Evolutionary conservation across 2,329 filamentous ascomycete genomes (phyloP).

Genomic region (Diaporthe sp.): DNA sequence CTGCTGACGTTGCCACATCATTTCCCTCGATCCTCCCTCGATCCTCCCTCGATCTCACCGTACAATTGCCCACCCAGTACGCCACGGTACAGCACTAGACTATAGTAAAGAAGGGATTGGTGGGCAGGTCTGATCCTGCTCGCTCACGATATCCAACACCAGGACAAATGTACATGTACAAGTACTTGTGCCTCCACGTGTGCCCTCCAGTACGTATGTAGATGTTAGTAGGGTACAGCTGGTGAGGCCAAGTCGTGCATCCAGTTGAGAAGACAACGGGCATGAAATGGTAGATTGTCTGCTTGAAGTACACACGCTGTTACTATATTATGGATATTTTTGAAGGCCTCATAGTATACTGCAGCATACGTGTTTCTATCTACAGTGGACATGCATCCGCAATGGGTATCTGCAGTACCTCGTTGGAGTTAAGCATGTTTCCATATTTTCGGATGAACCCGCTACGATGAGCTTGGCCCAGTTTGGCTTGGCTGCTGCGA

Average conservation of each 20-base stretch:
- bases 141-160: background rate
- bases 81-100: constrained; percentile 9
- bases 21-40: constrained; percentile 4
- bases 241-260: background rate
- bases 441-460: constrained; percentile 30
- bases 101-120: background rate
- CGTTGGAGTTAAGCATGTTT: constrained; percentile 8
- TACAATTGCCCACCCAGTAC: background rate
- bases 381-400: too few species aligned
- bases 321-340: background rate
- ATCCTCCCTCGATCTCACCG: background rate
- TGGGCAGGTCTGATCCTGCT: background rate
- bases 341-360: background rate
- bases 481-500: constrained; percentile 18
- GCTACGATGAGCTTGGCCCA: constrained; percentile 11
- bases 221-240: background rate
- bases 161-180: background rate
- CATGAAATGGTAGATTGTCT: too few species aligned
- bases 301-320: too few species aligned
- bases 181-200: background rate
- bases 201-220: background rate
- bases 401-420: background rate
- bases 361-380: too few species aligned
- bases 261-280: too few species aligned
- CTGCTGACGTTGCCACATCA: constrained; percentile 19